Percentiles rank a stretch among this genome's conserved stretches.
These are phyloP conservation scores for Suillus weaverae DNA, from an alignment of 768 basidiomycete genomes.

Conservation along the genomic window DNA sequence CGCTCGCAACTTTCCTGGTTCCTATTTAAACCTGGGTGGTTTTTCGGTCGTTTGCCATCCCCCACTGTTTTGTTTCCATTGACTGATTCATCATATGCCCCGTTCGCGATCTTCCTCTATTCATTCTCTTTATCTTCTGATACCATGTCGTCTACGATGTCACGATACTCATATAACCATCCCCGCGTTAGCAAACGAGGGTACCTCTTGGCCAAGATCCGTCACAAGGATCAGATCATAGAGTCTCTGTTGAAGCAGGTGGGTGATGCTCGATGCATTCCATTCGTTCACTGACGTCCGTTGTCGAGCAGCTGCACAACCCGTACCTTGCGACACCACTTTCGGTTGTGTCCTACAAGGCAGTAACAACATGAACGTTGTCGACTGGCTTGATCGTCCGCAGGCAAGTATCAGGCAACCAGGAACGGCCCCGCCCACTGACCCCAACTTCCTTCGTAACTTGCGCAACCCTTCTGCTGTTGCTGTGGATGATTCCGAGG, in stretches of 20 bases:
- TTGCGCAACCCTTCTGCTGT: constrained; percentile 37
- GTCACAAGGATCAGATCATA: constrained; percentile 86
- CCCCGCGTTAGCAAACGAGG: constrained; percentile 70
- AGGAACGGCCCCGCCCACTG: constrained; percentile 37
- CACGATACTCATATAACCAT: constrained; percentile 25
- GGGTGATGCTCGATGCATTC: constrained; percentile 16
- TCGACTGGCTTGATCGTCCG: constrained; percentile 73
- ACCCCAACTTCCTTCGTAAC: constrained; percentile 30
- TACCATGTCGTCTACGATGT: constrained; percentile 35
- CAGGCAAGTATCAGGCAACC: constrained; percentile 57
- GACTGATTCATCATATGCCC: constrained; percentile 1
- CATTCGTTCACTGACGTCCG: constrained; percentile 7
- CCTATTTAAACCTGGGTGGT: background rate
- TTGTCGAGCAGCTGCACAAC: constrained; percentile 61
- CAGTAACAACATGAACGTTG: constrained; percentile 65
- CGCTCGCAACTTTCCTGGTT: too few relatives aligned
- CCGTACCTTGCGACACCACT: constrained; percentile 79
- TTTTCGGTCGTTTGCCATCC: background rate
- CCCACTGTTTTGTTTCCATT: background rate
- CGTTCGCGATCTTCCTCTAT: constrained; percentile 22
- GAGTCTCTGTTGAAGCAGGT: constrained; percentile 84
- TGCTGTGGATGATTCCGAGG: constrained; percentile 39
- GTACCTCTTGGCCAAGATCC: constrained; percentile 80
- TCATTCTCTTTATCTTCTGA: constrained; percentile 37
- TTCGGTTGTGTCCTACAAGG: constrained; percentile 74